A percentile compares a stretch with the other conserved stretches of the same genome.
phyloP scores from a whole-genome alignment of 805 yeast species.

The Nakazawaea wickerhamii region DNA sequence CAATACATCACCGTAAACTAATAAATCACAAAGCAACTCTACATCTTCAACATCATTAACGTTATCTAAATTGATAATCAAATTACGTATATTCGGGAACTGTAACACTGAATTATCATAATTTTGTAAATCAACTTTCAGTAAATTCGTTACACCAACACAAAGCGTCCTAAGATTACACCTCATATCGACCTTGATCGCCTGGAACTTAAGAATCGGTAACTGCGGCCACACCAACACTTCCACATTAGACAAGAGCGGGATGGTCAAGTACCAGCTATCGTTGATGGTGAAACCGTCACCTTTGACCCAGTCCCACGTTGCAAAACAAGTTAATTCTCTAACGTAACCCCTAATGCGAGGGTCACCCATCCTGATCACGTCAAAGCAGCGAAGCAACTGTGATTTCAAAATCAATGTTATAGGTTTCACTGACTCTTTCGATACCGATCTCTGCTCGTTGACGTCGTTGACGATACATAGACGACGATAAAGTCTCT shows the following conservation, averaged over 20 bases:
- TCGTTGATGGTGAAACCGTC: constrained; percentile 11
- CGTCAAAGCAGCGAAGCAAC: constrained; percentile 9
- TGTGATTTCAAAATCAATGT: constrained; percentile 3
- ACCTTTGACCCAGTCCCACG: constrained; percentile 4
- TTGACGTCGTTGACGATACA: constrained; percentile 6
- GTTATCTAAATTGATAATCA: constrained; percentile 10
- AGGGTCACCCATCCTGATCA: constrained; percentile 13
- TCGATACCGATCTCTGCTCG: constrained; percentile 1
- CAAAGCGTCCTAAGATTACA: constrained; percentile 6
- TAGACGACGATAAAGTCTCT: constrained; percentile 2
- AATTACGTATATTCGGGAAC: constrained; percentile 12
- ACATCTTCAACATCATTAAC: neutral
- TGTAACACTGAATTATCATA: constrained; percentile 8
- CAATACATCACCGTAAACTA: constrained; percentile 10
- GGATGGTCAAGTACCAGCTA: constrained; percentile 12
- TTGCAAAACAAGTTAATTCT: constrained; percentile 14
- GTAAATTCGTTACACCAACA: constrained; percentile 2
- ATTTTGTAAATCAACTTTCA: constrained; percentile 1
- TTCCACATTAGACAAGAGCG: constrained; percentile 6
- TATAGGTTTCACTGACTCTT: neutral
- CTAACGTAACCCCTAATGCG: constrained; percentile 4
- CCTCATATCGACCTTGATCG: constrained; percentile 2
- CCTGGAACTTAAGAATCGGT: constrained; percentile 12
- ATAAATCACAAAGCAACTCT: constrained; percentile 3
- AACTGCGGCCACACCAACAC: constrained; percentile 13